Base-by-base conservation (phyloP, 352 stramenopile genomes). In the Peronospora farinosa region DNA sequence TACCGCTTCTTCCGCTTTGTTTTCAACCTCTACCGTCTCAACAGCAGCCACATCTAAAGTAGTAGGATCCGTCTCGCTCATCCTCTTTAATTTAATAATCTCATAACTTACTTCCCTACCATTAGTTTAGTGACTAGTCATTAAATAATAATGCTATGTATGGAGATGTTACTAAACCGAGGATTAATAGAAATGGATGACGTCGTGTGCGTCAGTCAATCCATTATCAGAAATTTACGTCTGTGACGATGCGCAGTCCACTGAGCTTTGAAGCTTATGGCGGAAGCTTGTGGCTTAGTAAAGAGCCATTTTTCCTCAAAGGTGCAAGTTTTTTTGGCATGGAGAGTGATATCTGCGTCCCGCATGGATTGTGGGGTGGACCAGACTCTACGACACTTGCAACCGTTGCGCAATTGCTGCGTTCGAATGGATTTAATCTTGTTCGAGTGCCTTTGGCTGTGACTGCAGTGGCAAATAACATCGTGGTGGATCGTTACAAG, bases 271-370 rank as follows among this genome's bases (percentile, higher is more conserved):
- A 68, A 9, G 69, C 69, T 11, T 32, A 44, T 7, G n/a, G 30
- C 8, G 65, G 72, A 8, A 51, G 55, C 51, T 30, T 84, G 16
- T 73, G 45, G 57, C 57, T 81, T 15, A 47, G 70, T 41, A 49
- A 46, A 13, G 12, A 36, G 19, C 59, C 19, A 10, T 84, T 86
- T 57, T 57, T 40, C 27, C 27, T 86, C 49, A 86, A 86, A 30
- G 74, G 74, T 31, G 68, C 54, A 30, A 86, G 62, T 43, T 84
- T 63, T 50, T 86, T 86, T 49, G 74, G 74, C 12, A 72, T 86
- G 67, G 74, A 86, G 51, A 78, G 51, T 11, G 65, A 81, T 41
- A 84, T 84, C 53, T 54, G 68, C 32, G 70, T 77, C 15, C 70
- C 70, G 1, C 74, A 86, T 35, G 74, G 74, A 17, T 60, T 86